Percentiles rank a stretch among this genome's conserved stretches.
These are phyloP conservation scores for Cladosporium sp. DNA, from an alignment of 2,329 filamentous ascomycete species.

Conservation along the genomic window DNA sequence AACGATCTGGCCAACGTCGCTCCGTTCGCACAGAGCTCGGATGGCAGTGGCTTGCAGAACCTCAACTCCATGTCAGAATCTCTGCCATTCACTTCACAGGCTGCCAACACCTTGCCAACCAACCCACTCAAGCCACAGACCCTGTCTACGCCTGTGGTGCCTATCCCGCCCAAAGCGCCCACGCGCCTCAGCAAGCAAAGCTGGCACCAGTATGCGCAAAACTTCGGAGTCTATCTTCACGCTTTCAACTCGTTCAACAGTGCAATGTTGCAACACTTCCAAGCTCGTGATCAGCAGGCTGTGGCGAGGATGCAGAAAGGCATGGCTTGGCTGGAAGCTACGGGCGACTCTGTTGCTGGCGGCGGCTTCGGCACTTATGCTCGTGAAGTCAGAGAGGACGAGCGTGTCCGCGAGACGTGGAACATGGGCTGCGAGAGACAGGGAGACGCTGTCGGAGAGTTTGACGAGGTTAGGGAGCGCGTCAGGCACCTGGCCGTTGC, in stretches of 20 bases:
- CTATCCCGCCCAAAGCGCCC: conserved; percentile 42
- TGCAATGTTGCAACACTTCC: conserved; percentile 58
- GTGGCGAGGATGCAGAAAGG: conserved; percentile 37
- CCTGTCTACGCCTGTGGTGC: conserved; percentile 54
- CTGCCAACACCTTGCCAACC: conserved; percentile 47
- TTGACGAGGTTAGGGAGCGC: conserved; percentile 50
- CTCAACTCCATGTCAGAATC: conserved; percentile 55
- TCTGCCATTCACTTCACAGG: conserved; percentile 60
- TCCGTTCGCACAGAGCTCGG: conserved; percentile 47
- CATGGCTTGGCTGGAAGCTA: conserved; percentile 54
- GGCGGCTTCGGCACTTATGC: conserved; percentile 59
- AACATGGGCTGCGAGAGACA: conserved; percentile 60
- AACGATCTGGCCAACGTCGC: conserved; percentile 50
- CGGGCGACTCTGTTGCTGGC: conserved; percentile 46
- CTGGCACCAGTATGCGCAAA: conserved; percentile 54
- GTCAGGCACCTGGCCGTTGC: conserved; percentile 33
- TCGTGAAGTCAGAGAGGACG: conserved; percentile 63
- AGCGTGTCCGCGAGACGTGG: conserved; percentile 63
- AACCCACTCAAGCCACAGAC: conserved; percentile 46
- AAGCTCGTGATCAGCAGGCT: conserved; percentile 48
- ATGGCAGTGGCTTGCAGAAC: conserved; percentile 52
- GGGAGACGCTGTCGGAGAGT: conserved; percentile 59
- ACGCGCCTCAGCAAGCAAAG: conserved; percentile 47
- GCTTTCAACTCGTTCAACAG: conserved; percentile 59
- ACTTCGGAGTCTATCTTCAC: conserved; percentile 57